Evolutionary conservation across 192 early-diverging fungal species (phyloP).

Genomic region (Backusella psychrophila): DNA sequence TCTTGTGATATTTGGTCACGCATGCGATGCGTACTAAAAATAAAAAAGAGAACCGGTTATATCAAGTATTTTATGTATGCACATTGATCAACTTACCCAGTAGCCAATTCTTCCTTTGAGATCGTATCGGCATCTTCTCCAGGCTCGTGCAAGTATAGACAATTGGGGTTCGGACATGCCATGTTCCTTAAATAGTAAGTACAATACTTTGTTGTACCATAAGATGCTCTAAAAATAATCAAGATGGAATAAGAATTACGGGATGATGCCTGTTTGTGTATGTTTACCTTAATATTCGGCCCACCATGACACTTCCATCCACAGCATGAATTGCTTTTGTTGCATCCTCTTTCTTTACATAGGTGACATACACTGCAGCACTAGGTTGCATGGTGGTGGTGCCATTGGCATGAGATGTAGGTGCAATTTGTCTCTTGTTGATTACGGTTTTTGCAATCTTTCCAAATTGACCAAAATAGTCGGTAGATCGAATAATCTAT

Average conservation of each 20-base stretch:
- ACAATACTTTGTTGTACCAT: slow-evolving; percentile 99
- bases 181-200: slow-evolving; percentile 92
- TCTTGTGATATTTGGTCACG: slow-evolving; percentile 37
- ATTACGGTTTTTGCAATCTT: slow-evolving; percentile 93
- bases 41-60: not conserved
- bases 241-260: not conserved
- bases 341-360: slow-evolving; percentile 88
- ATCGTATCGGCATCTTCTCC: slow-evolving; percentile 92
- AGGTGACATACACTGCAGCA: slow-evolving; percentile 93
- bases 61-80: not conserved
- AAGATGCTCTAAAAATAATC: slow-evolving; percentile 68
- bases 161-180: slow-evolving; percentile 89
- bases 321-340: slow-evolving; percentile 89
- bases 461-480: slow-evolving; percentile 99
- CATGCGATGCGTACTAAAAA: slow-evolving; percentile 44
- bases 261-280: not conserved
- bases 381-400: slow-evolving; percentile 46
- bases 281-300: slow-evolving; percentile 75
- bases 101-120: slow-evolving; percentile 85
- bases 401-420: slow-evolving; percentile 38
- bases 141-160: slow-evolving; percentile 94
- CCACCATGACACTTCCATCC: slow-evolving; percentile 88
- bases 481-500: slow-evolving; percentile 74
- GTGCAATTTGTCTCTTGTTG: slow-evolving; percentile 63
- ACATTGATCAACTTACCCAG: slow-evolving; percentile 43